These are phyloP conservation scores for Beauveria pseudobassiana DNA, from an alignment of 2,329 filamentous ascomycete genomes.

Conservation along the genomic window DNA sequence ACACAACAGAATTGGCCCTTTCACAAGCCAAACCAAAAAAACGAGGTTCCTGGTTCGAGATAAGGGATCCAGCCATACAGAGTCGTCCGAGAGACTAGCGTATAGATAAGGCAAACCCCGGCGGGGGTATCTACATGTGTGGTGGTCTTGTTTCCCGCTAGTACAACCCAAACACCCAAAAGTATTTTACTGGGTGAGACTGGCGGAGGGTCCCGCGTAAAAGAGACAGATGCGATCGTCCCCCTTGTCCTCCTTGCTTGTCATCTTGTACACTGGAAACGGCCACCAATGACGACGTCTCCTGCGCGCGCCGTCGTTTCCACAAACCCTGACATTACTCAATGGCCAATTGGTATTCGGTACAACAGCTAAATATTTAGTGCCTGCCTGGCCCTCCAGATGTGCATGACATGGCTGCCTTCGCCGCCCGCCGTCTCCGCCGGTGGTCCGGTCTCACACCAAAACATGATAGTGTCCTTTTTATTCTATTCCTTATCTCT, in stretches of 20 bases:
- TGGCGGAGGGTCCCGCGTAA: not conserved
- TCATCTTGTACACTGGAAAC: not conserved
- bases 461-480: not conserved
- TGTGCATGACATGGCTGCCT: not conserved
- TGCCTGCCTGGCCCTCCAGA: not conserved
- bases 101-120: not conserved
- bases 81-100: not conserved
- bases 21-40: not conserved
- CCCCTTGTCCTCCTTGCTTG: not conserved
- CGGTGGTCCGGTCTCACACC: not conserved
- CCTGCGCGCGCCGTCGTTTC: not conserved
- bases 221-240: not conserved
- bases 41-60: not conserved
- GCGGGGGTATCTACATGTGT: not conserved
- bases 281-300: not conserved
- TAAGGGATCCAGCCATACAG: not conserved
- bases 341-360: not conserved
- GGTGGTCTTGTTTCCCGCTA: no score
- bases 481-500: not conserved
- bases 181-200: not conserved
- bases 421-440: not conserved
- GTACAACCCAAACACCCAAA: no score
- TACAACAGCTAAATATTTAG: not conserved
- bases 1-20: not conserved
- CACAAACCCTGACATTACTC: not conserved